phyloP scores from a whole-genome alignment of 208 protist genomes.

The Naegleria gruberi region DNA sequence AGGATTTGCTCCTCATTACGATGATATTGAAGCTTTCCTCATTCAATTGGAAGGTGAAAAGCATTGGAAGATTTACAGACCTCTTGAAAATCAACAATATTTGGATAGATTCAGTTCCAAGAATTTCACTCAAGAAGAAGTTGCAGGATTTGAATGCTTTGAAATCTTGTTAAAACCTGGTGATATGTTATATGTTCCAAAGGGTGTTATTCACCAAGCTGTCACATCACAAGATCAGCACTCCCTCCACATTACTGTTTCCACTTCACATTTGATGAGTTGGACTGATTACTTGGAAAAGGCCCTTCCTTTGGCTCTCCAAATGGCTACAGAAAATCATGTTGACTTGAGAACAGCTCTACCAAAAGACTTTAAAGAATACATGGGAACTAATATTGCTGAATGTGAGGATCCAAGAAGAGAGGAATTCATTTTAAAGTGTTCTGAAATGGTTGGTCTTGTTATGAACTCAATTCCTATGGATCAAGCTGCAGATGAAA shows the following conservation, averaged over 20 bases:
- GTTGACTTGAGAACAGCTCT: slow-evolving; percentile 24
- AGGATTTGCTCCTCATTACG: slow-evolving; percentile 87
- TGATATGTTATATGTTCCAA: slow-evolving; percentile 87
- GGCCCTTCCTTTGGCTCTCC: slow-evolving; percentile 35
- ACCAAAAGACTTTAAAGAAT: slow-evolving; percentile 45
- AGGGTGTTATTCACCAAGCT: slow-evolving; percentile 82
- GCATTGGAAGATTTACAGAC: slow-evolving; percentile 74
- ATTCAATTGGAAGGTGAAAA: slow-evolving; percentile 84
- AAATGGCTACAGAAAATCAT: slow-evolving; percentile 12
- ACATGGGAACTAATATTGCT: slow-evolving; percentile 28
- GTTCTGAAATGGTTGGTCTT: not conserved
- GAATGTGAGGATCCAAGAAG: slow-evolving; percentile 27
- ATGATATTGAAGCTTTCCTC: slow-evolving; percentile 91
- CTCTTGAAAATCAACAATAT: slow-evolving; percentile 47
- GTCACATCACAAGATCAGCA: slow-evolving; percentile 41
- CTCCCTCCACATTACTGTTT: slow-evolving; percentile 81
- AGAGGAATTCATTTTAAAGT: not conserved
- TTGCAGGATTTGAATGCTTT: slow-evolving; percentile 52
- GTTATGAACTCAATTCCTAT: slow-evolving; percentile 19
- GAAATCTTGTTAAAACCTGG: slow-evolving; percentile 61
- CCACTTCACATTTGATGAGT: slow-evolving; percentile 62
- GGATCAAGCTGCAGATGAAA: slow-evolving; percentile 36
- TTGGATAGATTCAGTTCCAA: slow-evolving; percentile 58
- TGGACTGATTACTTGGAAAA: slow-evolving; percentile 46
- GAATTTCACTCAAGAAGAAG: slow-evolving; percentile 66